Base-by-base conservation (phyloP, 2,329 filamentous ascomycete species). In the Coleophoma crateriformis region DNA sequence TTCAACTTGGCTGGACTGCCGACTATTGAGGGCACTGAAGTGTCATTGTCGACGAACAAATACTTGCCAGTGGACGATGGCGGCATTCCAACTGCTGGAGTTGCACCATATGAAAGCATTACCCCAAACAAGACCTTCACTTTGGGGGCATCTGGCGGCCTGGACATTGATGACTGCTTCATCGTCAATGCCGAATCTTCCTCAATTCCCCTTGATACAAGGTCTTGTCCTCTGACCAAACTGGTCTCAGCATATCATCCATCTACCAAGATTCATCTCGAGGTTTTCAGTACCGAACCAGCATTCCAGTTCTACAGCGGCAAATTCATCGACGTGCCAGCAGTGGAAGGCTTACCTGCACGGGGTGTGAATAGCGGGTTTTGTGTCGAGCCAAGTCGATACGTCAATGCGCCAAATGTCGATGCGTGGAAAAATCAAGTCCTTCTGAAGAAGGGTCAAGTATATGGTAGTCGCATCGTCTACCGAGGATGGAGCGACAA, bases 271-370 rank as follows among this genome's bases (percentile, higher is more conserved):
- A 77, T 96, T 57, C 86, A 95, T 65, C 81, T 97, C 45, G 88
- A 96, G 68, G 86, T 96, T 6, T 75, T 83, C 62, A 94, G 88
- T 73, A 97, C 92, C 0, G 92, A 97, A 74, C 94, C 94, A 0
- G 88, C 90, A 0, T 97, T 96, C 76, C 92, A 97, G 68, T 95
- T 96, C 72, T 97, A 97, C 71, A 95, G 90, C 0, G 94, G 92
- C 56, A 85, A 88, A 64, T 85, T 84, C 63, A 90, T 95, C 57
- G 73, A 94, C 60, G 85, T 95, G 12, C 85, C 88, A 0, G 85
- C 73, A 32, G 74, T 82, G 3, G 76, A 74, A 75, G 75, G 73
- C 2, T 68, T 79, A 27, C 81, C 85, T 0, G 83, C 85, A 1
- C 79, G 88, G 45, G 80, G 77, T 0, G 64, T 81, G 4, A 79